Base-by-base conservation (phyloP, 225 moss, liverwort and hornwort genomes). In the Thuidium tamariscinum region DNA sequence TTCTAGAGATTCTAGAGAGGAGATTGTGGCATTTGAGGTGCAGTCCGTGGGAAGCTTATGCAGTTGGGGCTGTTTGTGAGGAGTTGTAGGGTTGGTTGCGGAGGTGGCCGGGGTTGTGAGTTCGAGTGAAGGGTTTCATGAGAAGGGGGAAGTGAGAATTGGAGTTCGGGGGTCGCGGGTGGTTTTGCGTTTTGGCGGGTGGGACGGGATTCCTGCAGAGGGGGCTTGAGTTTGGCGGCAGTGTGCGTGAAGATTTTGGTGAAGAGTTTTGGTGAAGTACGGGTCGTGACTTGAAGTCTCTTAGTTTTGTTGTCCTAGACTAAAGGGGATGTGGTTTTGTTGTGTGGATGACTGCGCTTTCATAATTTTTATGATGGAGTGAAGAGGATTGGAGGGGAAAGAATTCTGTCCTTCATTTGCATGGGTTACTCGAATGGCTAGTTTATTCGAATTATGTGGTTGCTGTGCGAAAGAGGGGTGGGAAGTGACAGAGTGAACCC, bases 91-190 rank as follows among this genome's bases (percentile, higher is more conserved):
- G 42, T 60, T 19, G 42, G 42, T 79, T 41, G 79, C 41, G 17
- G 77, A 41, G 57, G 77, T 27, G 57, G 19, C 79, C 61, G 79
- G 42, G 79, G 42, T 61, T 60, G 21, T 13, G 61, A 30, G 44
- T 41, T 61, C 19, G 32, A 57, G 59, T 19, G 59, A 41, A 78
- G 41, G 78, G 78, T 41, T 56, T 41, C 78, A 12, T n/a, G 55
- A 55, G 13, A 36, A 25, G 16, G 55, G 55, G 37, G 26, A 26
- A 26, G 41, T 29, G 41, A 29, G 41, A 59, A 41, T 78, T 78
- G 27, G 17, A 29, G 27, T 29, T 9, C 8, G 10, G 30, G 27
- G 16, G n/a, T 3, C 0, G 15, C 10, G 1, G 6, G 9, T 4
- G 4, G 37, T 26, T 8, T 3, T 39, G 70, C 8, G 15, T 36